These are phyloP conservation scores for Didymella keratinophila DNA, from an alignment of 2,329 filamentous ascomycete species.

Conservation along the genomic window DNA sequence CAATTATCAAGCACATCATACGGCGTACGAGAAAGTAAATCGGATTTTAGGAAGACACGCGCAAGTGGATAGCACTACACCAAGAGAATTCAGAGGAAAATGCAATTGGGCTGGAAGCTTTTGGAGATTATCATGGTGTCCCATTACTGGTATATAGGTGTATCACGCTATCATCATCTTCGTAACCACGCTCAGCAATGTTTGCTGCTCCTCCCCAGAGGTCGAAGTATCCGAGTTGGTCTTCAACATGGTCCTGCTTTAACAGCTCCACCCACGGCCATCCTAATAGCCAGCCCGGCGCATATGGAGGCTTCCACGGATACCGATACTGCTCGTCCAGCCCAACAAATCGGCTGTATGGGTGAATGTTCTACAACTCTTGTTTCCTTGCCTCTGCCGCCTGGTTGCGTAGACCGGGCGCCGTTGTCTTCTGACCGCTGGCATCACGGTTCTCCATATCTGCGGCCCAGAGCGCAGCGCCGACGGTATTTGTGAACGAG, in stretches of 20 bases:
- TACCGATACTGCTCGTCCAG: conserved; percentile 34
- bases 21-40: no score
- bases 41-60: no score
- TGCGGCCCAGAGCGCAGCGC: conserved; percentile 92
- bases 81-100: no score
- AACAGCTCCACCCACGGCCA: conserved; percentile 31
- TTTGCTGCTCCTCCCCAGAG: background rate
- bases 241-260: background rate
- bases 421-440: conserved; percentile 39
- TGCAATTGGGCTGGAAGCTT: no score
- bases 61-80: no score
- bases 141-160: conserved; percentile 9
- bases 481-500: conserved; percentile 89
- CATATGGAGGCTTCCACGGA: conserved; percentile 48
- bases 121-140: background rate
- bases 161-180: conserved; percentile 2
- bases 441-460: conserved; percentile 69
- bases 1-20: no score
- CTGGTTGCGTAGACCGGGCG: conserved; percentile 48
- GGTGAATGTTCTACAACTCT: conserved; percentile 42
- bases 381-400: conserved; percentile 44
- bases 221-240: background rate
- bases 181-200: background rate
- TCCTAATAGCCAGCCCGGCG: conserved; percentile 42
- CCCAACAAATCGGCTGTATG: conserved; percentile 4